Percentiles rank a stretch among this genome's conserved stretches.
Conservation (phyloP, 2,329 filamentous ascomycete genomes). For the Orbilia oligospora region DNA sequence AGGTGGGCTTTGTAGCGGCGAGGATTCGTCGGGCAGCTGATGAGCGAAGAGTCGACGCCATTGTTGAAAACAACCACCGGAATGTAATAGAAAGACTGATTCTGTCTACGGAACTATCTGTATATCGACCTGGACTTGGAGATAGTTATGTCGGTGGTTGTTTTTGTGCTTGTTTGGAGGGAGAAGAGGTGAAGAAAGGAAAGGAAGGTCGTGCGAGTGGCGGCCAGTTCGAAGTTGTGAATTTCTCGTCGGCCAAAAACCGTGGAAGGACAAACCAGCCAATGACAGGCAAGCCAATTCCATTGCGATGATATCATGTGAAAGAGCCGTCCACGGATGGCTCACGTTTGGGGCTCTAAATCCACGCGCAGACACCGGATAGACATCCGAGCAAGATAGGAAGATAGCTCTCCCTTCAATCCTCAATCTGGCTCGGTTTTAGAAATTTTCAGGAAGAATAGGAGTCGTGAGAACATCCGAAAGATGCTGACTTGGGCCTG, state of each 20-base stretch:
- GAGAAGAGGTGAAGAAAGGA: conserved; percentile 14
- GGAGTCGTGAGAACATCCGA: conserved; percentile 14
- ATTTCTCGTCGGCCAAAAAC: conserved; percentile 60
- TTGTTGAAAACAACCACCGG: conserved; percentile 21
- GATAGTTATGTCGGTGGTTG: conserved; percentile 15
- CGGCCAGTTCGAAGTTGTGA: conserved; percentile 29
- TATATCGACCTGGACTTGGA: neutral
- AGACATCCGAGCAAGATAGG: neutral
- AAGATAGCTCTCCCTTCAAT: neutral
- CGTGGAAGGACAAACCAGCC: conserved; percentile 45
- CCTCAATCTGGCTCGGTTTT: neutral
- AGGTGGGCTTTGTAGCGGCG: conserved; percentile 52
- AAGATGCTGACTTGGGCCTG: neutral
- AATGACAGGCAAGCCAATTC: conserved; percentile 50
- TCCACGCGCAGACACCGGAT: conserved; percentile 5
- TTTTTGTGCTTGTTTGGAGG: neutral
- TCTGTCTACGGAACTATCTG: conserved; percentile 5
- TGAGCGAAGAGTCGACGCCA: conserved; percentile 50
- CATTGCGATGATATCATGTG: conserved; percentile 60
- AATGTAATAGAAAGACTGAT: neutral
- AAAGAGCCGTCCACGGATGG: conserved; percentile 5
- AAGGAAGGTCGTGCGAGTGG: conserved; percentile 37
- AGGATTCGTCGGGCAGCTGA: conserved; percentile 49
- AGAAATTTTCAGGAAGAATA: neutral
- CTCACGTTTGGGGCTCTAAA: neutral